Percentiles rank a stretch among this genome's conserved stretches.
Conservation (phyloP, 2,329 filamentous ascomycete genomes). For the Purpureocillium takamizusanense region DNA sequence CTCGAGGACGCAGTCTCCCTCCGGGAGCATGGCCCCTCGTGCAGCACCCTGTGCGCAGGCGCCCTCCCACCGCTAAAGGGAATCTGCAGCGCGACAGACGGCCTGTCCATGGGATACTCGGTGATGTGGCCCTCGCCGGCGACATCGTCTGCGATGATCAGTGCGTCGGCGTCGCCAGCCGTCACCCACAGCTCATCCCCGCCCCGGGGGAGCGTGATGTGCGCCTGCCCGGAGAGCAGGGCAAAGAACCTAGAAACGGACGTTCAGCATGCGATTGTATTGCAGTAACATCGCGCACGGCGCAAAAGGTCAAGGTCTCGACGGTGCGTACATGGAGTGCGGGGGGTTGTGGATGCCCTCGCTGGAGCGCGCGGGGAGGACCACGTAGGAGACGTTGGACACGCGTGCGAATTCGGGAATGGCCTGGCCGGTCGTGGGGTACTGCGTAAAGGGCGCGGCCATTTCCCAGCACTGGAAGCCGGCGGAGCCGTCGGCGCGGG, state of each 20-base stretch:
- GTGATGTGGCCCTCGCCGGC: constrained; percentile 15
- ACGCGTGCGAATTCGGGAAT: constrained; percentile 4
- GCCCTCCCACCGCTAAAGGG: constrained; percentile 13
- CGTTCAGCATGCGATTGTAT: too few relatives aligned
- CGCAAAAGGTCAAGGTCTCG: too few relatives aligned
- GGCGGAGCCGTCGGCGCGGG: constrained; percentile 5
- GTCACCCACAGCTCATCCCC: constrained; percentile 7
- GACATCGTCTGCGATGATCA: constrained; percentile 16
- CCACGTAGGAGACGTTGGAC: constrained; percentile 9
- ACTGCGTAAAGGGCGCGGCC: constrained; percentile 3
- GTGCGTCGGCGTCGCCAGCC: constrained; percentile 6
- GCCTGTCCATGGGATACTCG: constrained; percentile 14
- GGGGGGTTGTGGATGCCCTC: constrained; percentile 9
- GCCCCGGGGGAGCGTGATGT: constrained; percentile 4
- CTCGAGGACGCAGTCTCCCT: too few relatives aligned
- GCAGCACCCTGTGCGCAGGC: constrained; percentile 1
- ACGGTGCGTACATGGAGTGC: constrained; percentile 7
- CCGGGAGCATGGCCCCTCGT: neutral
- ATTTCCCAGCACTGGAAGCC: constrained; percentile 8
- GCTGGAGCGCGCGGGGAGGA: constrained; percentile 6
- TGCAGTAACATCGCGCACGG: too few relatives aligned
- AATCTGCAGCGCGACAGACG: constrained; percentile 15
- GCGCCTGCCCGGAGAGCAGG: constrained; percentile 6
- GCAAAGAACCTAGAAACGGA: constrained; percentile 10
- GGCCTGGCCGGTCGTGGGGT: constrained; percentile 7